Evolutionary conservation across 1,284 basidiomycete species (phyloP).

Genomic region (Amylostereum chailletii): DNA sequence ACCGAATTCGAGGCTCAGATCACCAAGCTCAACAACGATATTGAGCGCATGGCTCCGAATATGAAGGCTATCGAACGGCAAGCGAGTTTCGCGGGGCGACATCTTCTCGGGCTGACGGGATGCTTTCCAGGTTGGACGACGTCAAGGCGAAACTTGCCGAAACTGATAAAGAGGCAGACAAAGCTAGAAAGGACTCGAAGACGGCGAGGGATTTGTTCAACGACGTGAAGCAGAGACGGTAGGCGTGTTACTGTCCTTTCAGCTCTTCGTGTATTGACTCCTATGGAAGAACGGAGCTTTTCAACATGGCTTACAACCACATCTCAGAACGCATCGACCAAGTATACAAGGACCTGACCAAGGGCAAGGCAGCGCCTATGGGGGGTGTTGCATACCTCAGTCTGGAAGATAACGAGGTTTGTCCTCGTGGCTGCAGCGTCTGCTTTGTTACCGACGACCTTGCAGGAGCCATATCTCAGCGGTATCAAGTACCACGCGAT

Average conservation of each 20-base stretch:
- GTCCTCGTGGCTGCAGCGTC: slow-evolving; percentile 12
- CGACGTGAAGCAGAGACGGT: slow-evolving; percentile 80
- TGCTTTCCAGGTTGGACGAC: slow-evolving; percentile 67
- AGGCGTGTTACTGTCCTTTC: slow-evolving; percentile 11
- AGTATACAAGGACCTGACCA: slow-evolving; percentile 97
- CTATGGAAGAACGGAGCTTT: slow-evolving; percentile 62
- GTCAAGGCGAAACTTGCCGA: slow-evolving; percentile 75
- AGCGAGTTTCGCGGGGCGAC: slow-evolving; percentile 11
- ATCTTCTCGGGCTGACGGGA: no score
- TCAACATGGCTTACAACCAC: slow-evolving; percentile 95
- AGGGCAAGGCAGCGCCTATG: slow-evolving; percentile 86
- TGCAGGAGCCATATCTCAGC: slow-evolving; percentile 87
- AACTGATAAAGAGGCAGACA: slow-evolving; percentile 71
- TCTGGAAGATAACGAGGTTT: slow-evolving; percentile 89
- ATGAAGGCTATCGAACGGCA: slow-evolving; percentile 90
- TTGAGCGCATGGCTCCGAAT: slow-evolving; percentile 94
- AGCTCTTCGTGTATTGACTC: background rate
- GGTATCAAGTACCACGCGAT: slow-evolving; percentile 99
- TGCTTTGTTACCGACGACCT: background rate
- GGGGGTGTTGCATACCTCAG: slow-evolving; percentile 95
- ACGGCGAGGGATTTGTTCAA: slow-evolving; percentile 86
- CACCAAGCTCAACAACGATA: slow-evolving; percentile 67
- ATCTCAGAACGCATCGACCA: slow-evolving; percentile 91
- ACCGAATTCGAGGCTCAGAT: slow-evolving; percentile 77
- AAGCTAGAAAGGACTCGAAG: slow-evolving; percentile 79